Evolutionary conservation across 1,284 basidiomycete species (phyloP), one percentile per base, ranked within the genome.

Genomic region (Cutaneotrichosporon cavernicola): DNA sequence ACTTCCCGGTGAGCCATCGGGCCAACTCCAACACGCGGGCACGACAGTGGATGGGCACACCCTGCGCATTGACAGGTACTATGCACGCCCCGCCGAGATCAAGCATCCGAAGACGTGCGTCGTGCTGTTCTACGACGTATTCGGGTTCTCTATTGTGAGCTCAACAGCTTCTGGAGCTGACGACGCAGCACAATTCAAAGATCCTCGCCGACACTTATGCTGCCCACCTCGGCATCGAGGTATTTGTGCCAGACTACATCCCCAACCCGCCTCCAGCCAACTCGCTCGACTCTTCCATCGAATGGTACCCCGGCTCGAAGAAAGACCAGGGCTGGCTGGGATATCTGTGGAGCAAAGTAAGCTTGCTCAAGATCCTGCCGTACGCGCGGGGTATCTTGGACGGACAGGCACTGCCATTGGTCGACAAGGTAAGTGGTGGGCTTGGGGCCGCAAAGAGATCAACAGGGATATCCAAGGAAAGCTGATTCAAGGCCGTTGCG

Each of bases 151-250:
- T 0, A 71, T 88, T 22, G 82, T 82, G 18, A 50, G 59, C 32
- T 6, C 7, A 14, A 1, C 13, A 26, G 8, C 2, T 7, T 56
- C 36, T 38, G 21, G n/a, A n/a, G 36, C 58, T 60, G 38, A 60
- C 51, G 5, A 7, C 26, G 26, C 14, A 76, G 75, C 67, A 67
- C 21, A 89, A 88, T 73, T 81, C 81, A 70, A 88, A 87, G 72
- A 80, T 90, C 61, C 80, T 89, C 8, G 87, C 88, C 0, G 88
- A 89, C 73, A 75, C 80, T 26, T 76, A 88, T 31, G 83, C 87
- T 6, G 80, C 84, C 58, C 69, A 80, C 3, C 76, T 88, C 32
- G 80, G 81, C 5, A 83, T 87, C 61, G 85, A 87, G 65, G 87
- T 89, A 30, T 88, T 86, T 82, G 84, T 88, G 1, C 78, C 73